Base-by-base conservation (phyloP, 1,139 yeast genomes). In the Yamadazyma atlantica region DNA sequence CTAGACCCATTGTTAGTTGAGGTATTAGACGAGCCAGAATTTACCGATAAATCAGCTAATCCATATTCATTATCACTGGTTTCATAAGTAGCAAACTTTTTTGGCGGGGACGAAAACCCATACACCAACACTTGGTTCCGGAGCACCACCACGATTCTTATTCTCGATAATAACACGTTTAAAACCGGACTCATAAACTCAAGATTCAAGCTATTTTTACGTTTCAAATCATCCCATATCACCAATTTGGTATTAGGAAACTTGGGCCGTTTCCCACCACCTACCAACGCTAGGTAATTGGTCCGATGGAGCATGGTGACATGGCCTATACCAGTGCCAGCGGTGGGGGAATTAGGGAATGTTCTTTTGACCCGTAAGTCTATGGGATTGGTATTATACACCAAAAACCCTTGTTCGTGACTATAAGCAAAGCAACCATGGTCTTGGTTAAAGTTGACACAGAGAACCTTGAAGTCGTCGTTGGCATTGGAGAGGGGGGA, bases 141-240 rank as follows among this genome's bases (percentile, higher is more conserved):
- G 39, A 88, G 67, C 0, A 86, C 84, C 7, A 85, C 88, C 9
- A 89, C 75, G 9, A 90, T 83, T 40, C 89, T 66, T 18, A 83
- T 78, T 40, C 96, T 70, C 7, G 95, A 84, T 33, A 90, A 62
- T 34, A 85, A 69, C 4, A 87, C 89, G 49, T 85, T 82, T 37
- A 84, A 61, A 2, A 90, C 82, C 0, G 92, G 86, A 33, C 82
- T 76, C 65, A 75, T 72, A 54, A 89, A 88, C 56, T 85, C 94
- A 41, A 90, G 63, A 23, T 78, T 74, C 19, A 87, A 68, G n/a
- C 90, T 85, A 32, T 81, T 82, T 50, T 82, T 82, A 37, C 85
- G 75, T 58, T 87, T 85, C 44, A 87, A 60, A 57, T 90, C 97
- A 60, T 90, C 97, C 96, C 97, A 90, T 12, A 90, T 82, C 24